Evolutionary conservation across 176 grass and related monocot genomes (phyloP).

Genomic region (Avena eriantha): DNA sequence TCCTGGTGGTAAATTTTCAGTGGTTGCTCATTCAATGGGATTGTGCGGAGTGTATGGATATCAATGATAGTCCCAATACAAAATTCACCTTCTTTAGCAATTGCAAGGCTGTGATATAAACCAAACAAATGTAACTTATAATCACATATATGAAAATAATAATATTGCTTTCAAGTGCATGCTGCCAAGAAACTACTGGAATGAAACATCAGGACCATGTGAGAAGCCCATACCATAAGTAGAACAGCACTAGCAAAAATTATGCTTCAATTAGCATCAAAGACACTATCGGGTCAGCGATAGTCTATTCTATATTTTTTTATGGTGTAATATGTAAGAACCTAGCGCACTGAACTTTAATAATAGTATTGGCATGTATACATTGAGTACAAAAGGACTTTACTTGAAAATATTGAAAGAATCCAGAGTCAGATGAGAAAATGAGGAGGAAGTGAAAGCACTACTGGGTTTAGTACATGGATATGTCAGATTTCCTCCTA

Average conservation of each 20-base stretch:
- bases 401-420: background rate
- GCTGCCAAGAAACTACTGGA: background rate
- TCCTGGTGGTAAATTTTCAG: conserved; percentile 90
- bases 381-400: conserved; percentile 12
- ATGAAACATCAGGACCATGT: conserved; percentile 3
- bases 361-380: background rate
- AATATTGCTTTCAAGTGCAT: background rate
- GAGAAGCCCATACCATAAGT: conserved; percentile 1
- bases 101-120: conserved; percentile 71
- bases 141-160: conserved; percentile 15
- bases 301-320: background rate
- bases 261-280: background rate
- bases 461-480: background rate
- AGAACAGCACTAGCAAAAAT: background rate
- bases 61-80: conserved; percentile 92
- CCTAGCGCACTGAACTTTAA: background rate
- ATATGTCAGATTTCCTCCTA: background rate
- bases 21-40: conserved; percentile 85
- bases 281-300: conserved; percentile 15
- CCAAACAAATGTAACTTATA: conserved; percentile 25
- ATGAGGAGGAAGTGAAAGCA: background rate
- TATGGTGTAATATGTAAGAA: background rate
- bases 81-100: conserved; percentile 94
- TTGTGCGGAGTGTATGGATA: conserved; percentile 91
- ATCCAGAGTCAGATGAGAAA: background rate